Evolutionary conservation across 768 basidiomycete species (phyloP).

Genomic region (Lactarius sp.): DNA sequence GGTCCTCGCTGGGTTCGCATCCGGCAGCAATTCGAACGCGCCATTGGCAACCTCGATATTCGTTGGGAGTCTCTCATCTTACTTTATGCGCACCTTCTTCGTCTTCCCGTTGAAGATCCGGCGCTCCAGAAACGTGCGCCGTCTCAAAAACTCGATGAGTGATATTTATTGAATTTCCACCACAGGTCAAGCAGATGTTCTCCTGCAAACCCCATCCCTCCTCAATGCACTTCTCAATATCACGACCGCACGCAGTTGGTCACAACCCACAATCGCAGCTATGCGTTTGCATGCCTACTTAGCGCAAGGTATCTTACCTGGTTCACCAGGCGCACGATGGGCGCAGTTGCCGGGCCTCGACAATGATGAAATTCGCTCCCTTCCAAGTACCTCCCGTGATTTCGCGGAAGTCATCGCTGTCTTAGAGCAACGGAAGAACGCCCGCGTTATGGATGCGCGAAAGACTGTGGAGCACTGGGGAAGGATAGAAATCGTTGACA

Average conservation of each 20-base stretch:
- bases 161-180: conserved; percentile 2
- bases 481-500: conserved; percentile 71
- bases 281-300: conserved; percentile 84
- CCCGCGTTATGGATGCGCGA: conserved; percentile 47
- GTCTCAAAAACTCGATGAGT: background rate
- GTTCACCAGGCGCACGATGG: conserved; percentile 41
- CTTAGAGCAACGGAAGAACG: conserved; percentile 51
- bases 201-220: conserved; percentile 67
- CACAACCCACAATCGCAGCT: conserved; percentile 66
- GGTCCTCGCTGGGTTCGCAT: conserved; percentile 54
- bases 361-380: conserved; percentile 41
- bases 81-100: conserved; percentile 80
- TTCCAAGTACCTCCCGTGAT: conserved; percentile 39
- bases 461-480: conserved; percentile 70
- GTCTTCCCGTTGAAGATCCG: conserved; percentile 49
- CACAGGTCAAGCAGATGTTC: conserved; percentile 63
- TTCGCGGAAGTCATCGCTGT: conserved; percentile 42
- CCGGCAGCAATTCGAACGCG: conserved; percentile 37
- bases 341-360: conserved; percentile 78
- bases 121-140: conserved; percentile 56
- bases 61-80: conserved; percentile 60
- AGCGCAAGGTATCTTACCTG: conserved; percentile 74
- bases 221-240: conserved; percentile 81
- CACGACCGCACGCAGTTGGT: conserved; percentile 83
- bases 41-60: conserved; percentile 33